Percentiles rank a stretch among this genome's conserved stretches.
phyloP scores from a whole-genome alignment of 768 basidiomycete genomes.

The Amanita rimosa region DNA sequence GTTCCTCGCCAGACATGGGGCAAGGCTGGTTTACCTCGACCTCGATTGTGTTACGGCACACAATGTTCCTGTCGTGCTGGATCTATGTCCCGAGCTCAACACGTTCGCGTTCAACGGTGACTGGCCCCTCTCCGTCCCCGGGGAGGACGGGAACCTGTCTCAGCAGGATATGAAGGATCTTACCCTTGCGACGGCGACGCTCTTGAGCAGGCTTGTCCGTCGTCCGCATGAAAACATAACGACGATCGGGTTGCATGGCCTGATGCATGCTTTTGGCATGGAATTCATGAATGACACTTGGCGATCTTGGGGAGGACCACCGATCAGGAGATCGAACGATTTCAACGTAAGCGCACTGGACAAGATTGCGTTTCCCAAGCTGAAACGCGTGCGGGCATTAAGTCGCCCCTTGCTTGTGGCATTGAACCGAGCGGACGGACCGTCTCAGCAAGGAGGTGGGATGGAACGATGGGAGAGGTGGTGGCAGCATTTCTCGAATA shows the following conservation, averaged over 20 bases:
- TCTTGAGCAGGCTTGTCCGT: conserved; percentile 28
- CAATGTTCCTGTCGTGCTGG: conserved; percentile 48
- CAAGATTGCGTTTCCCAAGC: conserved; percentile 44
- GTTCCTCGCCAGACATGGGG: conserved; percentile 52
- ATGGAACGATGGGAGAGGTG: conserved; percentile 58
- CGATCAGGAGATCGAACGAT: conserved; percentile 44
- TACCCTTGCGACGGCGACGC: conserved; percentile 18
- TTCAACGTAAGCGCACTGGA: conserved; percentile 48
- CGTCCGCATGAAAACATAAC: conserved; percentile 46
- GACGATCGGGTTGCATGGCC: conserved; percentile 59
- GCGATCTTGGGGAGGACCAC: conserved; percentile 33
- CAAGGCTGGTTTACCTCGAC: conserved; percentile 51
- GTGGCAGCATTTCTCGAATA: conserved; percentile 41
- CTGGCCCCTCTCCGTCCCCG: conserved; percentile 36
- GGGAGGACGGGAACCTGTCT: conserved; percentile 7
- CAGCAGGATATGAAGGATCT: conserved; percentile 8
- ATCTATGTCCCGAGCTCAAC: conserved; percentile 48
- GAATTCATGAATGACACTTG: conserved; percentile 15
- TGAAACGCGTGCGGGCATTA: conserved; percentile 49
- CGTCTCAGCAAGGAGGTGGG: conserved; percentile 24
- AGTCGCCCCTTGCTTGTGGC: conserved; percentile 43
- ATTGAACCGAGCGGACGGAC: conserved; percentile 46
- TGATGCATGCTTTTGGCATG: conserved; percentile 55
- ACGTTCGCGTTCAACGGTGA: conserved; percentile 69
- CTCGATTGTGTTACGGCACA: conserved; percentile 45